Evolutionary conservation across 257 asterid species (phyloP).

Genomic region (Knoxia roxburghii): DNA sequence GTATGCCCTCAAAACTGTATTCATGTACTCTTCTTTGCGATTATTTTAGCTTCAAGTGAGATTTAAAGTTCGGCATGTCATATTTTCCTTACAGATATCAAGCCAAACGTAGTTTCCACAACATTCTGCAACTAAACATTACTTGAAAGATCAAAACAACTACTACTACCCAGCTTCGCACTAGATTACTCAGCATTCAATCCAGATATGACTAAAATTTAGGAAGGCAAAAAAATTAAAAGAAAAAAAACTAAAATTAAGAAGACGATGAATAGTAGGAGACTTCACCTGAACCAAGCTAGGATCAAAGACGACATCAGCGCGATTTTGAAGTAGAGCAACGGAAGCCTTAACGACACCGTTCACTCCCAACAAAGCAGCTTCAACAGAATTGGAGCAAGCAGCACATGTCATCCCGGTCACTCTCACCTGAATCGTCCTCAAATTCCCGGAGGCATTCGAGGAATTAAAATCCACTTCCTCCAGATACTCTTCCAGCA

Average conservation of each 20-base stretch:
- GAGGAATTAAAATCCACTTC: slow-evolving; percentile 25
- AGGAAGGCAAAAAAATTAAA: not conserved
- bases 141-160: not conserved
- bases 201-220: not conserved
- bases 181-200: not conserved
- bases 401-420: slow-evolving; percentile 99
- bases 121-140: not conserved
- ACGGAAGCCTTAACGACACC: slow-evolving; percentile 91
- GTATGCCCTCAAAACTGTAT: not conserved
- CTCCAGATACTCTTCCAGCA: slow-evolving; percentile 50
- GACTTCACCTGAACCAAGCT: slow-evolving; percentile 51
- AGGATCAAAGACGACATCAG: slow-evolving; percentile 76
- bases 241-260: slow-evolving; percentile 1
- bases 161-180: no score
- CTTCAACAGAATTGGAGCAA: slow-evolving; percentile 89
- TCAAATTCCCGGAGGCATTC: slow-evolving; percentile 31
- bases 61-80: not conserved
- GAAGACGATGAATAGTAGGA: not conserved
- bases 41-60: not conserved
- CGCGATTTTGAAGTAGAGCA: slow-evolving; percentile 90
- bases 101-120: not conserved
- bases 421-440: slow-evolving; percentile 70
- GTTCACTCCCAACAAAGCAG: slow-evolving; percentile 54
- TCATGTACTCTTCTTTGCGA: not conserved
- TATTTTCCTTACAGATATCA: not conserved